Evolutionary conservation across 106 monocot species (phyloP), one percentile per base, ranked within the genome.

Genomic region (Dendrobium chrysotoxum): DNA sequence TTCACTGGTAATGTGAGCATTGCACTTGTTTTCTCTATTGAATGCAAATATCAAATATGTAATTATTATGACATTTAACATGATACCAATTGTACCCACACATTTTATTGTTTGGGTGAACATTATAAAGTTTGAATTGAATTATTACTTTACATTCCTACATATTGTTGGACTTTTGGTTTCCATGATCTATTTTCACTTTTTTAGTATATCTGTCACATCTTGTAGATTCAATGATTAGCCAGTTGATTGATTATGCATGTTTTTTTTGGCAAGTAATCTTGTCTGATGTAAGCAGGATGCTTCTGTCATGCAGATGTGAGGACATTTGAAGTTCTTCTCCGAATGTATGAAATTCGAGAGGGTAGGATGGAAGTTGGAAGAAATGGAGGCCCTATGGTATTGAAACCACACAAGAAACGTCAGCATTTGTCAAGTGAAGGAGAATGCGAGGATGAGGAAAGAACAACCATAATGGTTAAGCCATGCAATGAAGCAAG

Each of bases 251-350:
- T n/a, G n/a, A 17, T 70, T n/a, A 64, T 64, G 64, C 57, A 64
- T 64, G 10, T 64, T 70, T 70, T 70, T 35, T 5, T 70, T 70
- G 28, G 31, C 16, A 31, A 70, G 70, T 35, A 35, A 70, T 70
- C 13, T 4, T 15, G 28, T 5, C 0, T 28, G 70, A 70, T 70
- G 13, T 3, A 70, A 61, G 61, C n/a, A 21, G 41, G 40, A 74
- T 74, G 74, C 35, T 86, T 23, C 23, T 28, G 2, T 46, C 45
- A 4, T 87, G 84, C 81, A 98, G 98, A 95, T 86, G 80, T 98
- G 77, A 89, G 94, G 53, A 98, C 92, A 39, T 98, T 98, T 80
- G 98, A 98, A 80, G 83, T 98, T 55, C 89, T 98, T 18, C 92
- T 98, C 35, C 89, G 98, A 13, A 83, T 84, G 0, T 98, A 93